Percentiles rank a stretch among this genome's conserved stretches.
Evolutionary conservation across 2,329 filamentous ascomycete genomes (phyloP).

Genomic region (Penicillium sp.): DNA sequence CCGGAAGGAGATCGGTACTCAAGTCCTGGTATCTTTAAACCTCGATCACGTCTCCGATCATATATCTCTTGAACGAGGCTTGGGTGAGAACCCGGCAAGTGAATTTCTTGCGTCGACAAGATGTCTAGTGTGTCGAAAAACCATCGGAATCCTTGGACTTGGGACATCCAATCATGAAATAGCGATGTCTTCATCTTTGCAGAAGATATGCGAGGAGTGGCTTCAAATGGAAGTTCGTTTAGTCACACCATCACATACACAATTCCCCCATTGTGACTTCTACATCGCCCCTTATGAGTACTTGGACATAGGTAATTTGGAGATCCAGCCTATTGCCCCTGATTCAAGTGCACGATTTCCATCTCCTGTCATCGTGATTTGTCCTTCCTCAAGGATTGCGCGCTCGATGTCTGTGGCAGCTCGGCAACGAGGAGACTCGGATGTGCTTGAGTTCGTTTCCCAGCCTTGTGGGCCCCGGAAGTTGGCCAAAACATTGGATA

Average conservation of each 20-base stretch:
- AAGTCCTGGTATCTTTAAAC: not conserved
- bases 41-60: no score
- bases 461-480: conserved; percentile 38
- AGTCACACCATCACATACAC: not conserved
- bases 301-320: conserved; percentile 11
- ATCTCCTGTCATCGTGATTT: conserved; percentile 35
- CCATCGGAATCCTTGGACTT: conserved; percentile 23
- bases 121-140: no score
- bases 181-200: no score
- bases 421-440: not conserved
- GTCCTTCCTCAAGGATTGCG: conserved; percentile 22
- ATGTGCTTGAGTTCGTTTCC: conserved; percentile 32
- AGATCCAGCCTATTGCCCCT: conserved; percentile 4
- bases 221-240: conserved; percentile 15
- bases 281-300: conserved; percentile 26
- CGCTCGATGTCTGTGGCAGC: conserved; percentile 20
- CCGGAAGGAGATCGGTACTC: not conserved
- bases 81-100: no score
- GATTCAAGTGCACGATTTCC: conserved; percentile 9
- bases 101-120: conserved; percentile 3
- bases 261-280: conserved; percentile 15
- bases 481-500: conserved; percentile 28
- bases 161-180: conserved; percentile 12
- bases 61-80: no score
- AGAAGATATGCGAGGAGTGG: conserved; percentile 21